These are phyloP conservation scores for Boletus edulis DNA, from an alignment of 768 basidiomycete species.

Conservation along the genomic window DNA sequence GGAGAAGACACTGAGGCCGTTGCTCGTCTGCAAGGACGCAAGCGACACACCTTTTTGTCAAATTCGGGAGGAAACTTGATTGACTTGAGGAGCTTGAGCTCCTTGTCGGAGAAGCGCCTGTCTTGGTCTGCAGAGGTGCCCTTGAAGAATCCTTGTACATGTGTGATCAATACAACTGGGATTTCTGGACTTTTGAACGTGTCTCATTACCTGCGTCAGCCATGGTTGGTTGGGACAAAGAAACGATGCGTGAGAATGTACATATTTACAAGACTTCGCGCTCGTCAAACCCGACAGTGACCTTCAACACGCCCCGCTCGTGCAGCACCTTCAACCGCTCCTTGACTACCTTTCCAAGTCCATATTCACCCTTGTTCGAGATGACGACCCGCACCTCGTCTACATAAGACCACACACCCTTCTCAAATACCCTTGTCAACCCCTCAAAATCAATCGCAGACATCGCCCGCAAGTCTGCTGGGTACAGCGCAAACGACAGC, in stretches of 20 bases:
- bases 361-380: conserved; percentile 29
- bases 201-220: conserved; percentile 53
- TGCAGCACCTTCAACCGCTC: conserved; percentile 20
- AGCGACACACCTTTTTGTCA: conserved; percentile 67
- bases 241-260: conserved; percentile 18
- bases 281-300: conserved; percentile 32
- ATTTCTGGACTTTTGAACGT: neutral
- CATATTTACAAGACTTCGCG: conserved; percentile 24
- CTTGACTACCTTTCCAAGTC: conserved; percentile 23
- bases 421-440: conserved; percentile 22
- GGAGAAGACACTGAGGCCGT: neutral
- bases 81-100: conserved; percentile 79
- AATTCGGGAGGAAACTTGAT: conserved; percentile 92
- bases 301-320: conserved; percentile 28
- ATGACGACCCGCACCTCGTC: conserved; percentile 29
- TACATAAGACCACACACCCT: conserved; percentile 19
- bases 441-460: conserved; percentile 30
- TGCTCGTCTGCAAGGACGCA: neutral
- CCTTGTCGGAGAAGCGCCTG: conserved; percentile 93
- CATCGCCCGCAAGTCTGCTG: conserved; percentile 30
- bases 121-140: conserved; percentile 90
- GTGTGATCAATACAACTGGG: neutral
- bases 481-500: conserved; percentile 31
- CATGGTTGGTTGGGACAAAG: conserved; percentile 35
- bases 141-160: conserved; percentile 73